Evolutionary conservation across 768 basidiomycete genomes (phyloP).

Genomic region (Lenzites betulinus): DNA sequence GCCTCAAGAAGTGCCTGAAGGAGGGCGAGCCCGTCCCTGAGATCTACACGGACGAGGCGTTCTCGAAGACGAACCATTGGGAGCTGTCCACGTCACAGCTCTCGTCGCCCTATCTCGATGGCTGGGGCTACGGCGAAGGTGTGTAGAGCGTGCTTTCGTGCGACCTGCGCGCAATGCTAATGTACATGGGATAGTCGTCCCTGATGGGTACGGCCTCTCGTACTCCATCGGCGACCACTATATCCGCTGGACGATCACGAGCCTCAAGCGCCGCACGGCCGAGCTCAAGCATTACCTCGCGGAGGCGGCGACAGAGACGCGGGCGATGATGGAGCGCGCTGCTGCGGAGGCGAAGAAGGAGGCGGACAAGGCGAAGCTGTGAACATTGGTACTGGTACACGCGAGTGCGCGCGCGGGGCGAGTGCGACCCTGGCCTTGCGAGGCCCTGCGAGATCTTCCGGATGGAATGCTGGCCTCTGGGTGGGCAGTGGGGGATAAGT

Average conservation of each 20-base stretch:
- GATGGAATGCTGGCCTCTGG: no score
- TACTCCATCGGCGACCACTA: slow-evolving; percentile 87
- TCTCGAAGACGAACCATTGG: slow-evolving; percentile 78
- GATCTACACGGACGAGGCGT: slow-evolving; percentile 77
- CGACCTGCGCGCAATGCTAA: background rate
- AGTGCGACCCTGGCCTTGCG: no score
- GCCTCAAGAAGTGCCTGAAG: slow-evolving; percentile 78
- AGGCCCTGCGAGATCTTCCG: no score
- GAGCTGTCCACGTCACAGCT: slow-evolving; percentile 91
- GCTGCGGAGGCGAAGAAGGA: slow-evolving; percentile 36
- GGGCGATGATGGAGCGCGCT: slow-evolving; percentile 73
- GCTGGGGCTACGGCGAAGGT: slow-evolving; percentile 99
- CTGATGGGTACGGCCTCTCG: slow-evolving; percentile 88
- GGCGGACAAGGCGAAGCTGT: slow-evolving; percentile 37
- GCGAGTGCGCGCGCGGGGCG: no score
- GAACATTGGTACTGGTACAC: slow-evolving; percentile 6
- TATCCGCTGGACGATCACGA: slow-evolving; percentile 92
- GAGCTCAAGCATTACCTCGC: slow-evolving; percentile 70
- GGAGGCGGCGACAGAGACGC: slow-evolving; percentile 79
- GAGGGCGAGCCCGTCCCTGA: slow-evolving; percentile 73
- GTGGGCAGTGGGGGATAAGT: no score
- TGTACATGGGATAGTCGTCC: slow-evolving; percentile 62
- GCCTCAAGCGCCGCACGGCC: slow-evolving; percentile 54
- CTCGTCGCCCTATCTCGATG: slow-evolving; percentile 78
- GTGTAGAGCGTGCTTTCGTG: slow-evolving; percentile 26